These are phyloP conservation scores for Halophytophthora polymorphica DNA, from an alignment of 352 stramenopile genomes.

Conservation along the genomic window DNA sequence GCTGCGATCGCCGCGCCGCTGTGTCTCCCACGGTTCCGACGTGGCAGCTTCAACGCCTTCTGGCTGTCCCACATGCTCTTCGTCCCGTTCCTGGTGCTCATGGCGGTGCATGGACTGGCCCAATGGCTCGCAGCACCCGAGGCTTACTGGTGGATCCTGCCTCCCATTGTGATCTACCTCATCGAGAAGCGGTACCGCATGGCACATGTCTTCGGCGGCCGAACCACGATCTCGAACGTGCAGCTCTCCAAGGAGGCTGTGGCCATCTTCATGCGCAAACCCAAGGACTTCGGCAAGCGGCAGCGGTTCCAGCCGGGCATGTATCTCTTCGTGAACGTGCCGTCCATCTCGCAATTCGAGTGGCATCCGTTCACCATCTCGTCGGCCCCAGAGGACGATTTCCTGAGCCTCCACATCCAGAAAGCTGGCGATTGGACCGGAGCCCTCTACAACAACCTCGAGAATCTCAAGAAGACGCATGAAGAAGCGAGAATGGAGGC, in stretches of 20 bases:
- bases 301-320: conserved; percentile 61
- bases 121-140: conserved; percentile 57
- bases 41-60: conserved; percentile 65
- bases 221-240: conserved; percentile 44
- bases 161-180: conserved; percentile 54
- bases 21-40: conserved; percentile 44
- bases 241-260: conserved; percentile 54
- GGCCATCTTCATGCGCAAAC: conserved; percentile 66
- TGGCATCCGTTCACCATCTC: conserved; percentile 91
- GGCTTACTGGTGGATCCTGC: conserved; percentile 52
- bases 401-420: conserved; percentile 67
- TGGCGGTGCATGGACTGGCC: conserved; percentile 58
- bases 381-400: conserved; percentile 70
- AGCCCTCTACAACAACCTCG: conserved; percentile 43
- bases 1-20: conserved; percentile 42
- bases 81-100: conserved; percentile 63
- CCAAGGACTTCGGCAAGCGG: conserved; percentile 40
- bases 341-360: conserved; percentile 66
- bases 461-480: conserved; percentile 29
- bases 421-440: conserved; percentile 69
- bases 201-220: conserved; percentile 45
- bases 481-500: conserved; percentile 24
- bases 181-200: conserved; percentile 63
- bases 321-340: conserved; percentile 87
- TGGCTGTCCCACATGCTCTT: conserved; percentile 69